Evolutionary conservation across 352 stramenopile species (phyloP).

Genomic region (Aphanomyces stellatus): DNA sequence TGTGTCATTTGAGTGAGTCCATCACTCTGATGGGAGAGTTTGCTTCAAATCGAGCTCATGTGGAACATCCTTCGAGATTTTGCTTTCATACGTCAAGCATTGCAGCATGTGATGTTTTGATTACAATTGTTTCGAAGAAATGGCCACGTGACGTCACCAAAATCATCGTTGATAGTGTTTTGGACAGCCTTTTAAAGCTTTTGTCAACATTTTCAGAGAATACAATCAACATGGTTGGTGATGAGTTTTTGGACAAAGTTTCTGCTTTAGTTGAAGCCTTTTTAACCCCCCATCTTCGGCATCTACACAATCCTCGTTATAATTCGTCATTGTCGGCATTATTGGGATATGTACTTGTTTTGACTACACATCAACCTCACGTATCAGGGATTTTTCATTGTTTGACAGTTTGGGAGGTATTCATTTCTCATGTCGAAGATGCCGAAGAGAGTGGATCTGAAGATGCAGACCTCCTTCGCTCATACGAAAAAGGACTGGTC

Average conservation of each 20-base stretch:
- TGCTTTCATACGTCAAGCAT: not conserved
- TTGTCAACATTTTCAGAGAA: not conserved
- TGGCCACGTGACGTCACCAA: constrained; percentile 8
- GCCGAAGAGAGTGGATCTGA: constrained; percentile 54
- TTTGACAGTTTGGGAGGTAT: constrained; percentile 71
- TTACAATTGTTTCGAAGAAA: constrained; percentile 3
- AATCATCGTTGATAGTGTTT: constrained; percentile 4
- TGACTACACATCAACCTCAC: constrained; percentile 65
- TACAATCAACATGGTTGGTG: constrained; percentile 4
- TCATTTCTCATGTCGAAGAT: constrained; percentile 76
- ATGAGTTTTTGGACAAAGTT: constrained; percentile 67
- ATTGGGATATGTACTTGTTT: constrained; percentile 43
- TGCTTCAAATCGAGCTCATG: not conserved
- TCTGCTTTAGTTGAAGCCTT: constrained; percentile 67
- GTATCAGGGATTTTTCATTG: constrained; percentile 70
- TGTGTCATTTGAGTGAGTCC: not conserved
- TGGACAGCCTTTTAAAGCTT: not conserved
- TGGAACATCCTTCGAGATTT: not conserved
- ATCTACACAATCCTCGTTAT: constrained; percentile 51
- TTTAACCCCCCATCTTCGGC: constrained; percentile 60
- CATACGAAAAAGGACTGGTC: constrained; percentile 62
- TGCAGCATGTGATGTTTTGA: constrained; percentile 3
- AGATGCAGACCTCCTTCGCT: constrained; percentile 35
- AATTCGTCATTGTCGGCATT: constrained; percentile 40
- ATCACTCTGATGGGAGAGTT: not conserved